These are phyloP conservation scores for Rhizophora apiculata DNA, from an alignment of 345 rosid genomes.

Conservation along the genomic window DNA sequence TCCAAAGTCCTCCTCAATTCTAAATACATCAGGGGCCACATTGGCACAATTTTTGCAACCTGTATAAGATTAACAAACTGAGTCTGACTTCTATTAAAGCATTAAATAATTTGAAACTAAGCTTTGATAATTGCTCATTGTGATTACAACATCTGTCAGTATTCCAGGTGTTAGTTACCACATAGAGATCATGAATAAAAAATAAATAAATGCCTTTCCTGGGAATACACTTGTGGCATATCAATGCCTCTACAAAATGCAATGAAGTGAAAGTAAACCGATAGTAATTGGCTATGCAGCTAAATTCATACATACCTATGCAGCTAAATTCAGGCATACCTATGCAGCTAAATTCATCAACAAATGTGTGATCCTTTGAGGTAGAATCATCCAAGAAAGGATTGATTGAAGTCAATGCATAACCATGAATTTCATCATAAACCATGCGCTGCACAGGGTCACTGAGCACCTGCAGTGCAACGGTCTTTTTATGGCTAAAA, in stretches of 20 bases:
- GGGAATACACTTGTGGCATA: no score
- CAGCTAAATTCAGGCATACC: slow-evolving; percentile 92
- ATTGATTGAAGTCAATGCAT: slow-evolving; percentile 69
- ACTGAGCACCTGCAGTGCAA: slow-evolving; percentile 76
- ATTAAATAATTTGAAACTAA: no score
- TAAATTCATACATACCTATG: slow-evolving; percentile 52
- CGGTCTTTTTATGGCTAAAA: not conserved
- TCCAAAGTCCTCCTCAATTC: slow-evolving; percentile 90
- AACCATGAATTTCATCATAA: slow-evolving; percentile 96
- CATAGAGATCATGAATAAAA: no score
- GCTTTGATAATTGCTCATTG: no score
- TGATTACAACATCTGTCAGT: no score
- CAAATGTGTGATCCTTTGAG: slow-evolving; percentile 70
- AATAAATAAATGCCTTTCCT: no score
- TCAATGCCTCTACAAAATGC: no score
- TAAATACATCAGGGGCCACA: slow-evolving; percentile 63
- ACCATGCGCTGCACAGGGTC: slow-evolving; percentile 94
- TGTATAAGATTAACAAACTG: slow-evolving; percentile 20
- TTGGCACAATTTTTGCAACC: slow-evolving; percentile 97
- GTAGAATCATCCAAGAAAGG: slow-evolving; percentile 78
- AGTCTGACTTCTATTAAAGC: no score
- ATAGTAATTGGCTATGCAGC: not conserved
- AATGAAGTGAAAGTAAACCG: no score
- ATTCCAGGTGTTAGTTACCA: no score
- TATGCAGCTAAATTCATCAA: slow-evolving; percentile 96